Evolutionary conservation across 805 yeast genomes (phyloP).

Genomic region (Pichia nanzhaoensis): DNA sequence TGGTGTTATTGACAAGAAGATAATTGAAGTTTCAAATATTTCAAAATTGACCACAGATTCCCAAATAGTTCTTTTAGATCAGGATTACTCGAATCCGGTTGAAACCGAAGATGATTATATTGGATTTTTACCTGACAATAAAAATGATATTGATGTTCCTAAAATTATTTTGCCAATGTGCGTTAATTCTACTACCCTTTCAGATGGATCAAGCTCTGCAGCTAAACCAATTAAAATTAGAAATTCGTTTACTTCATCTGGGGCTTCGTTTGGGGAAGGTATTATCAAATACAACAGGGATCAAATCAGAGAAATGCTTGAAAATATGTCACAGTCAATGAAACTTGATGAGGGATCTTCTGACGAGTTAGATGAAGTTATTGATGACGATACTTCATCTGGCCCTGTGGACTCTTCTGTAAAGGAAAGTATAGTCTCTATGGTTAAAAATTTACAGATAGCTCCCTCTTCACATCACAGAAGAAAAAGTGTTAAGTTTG

Average conservation of each 20-base stretch:
- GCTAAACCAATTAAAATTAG: constrained; percentile 1
- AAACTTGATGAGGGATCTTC: constrained; percentile 14
- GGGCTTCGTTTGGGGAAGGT: constrained; percentile 32
- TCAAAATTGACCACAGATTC: constrained; percentile 1
- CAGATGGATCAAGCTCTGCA: not conserved
- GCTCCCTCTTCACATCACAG: not conserved
- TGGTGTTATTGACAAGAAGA: constrained; percentile 14
- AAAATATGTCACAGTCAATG: constrained; percentile 18
- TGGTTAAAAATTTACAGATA: constrained; percentile 6
- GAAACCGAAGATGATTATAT: constrained; percentile 15
- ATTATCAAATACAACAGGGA: constrained; percentile 29
- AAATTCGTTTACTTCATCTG: constrained; percentile 30
- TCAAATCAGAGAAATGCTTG: constrained; percentile 30
- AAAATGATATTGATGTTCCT: constrained; percentile 5
- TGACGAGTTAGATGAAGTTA: constrained; percentile 8
- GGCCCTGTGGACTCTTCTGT: not conserved
- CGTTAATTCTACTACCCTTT: not conserved
- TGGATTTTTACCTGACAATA: constrained; percentile 8
- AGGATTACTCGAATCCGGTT: constrained; percentile 13
- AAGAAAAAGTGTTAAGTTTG: constrained; percentile 29
- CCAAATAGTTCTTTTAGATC: constrained; percentile 7
- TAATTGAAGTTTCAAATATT: constrained; percentile 19
- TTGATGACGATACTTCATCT: constrained; percentile 3
- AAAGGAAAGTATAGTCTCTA: constrained; percentile 1
- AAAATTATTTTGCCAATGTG: constrained; percentile 11